A percentile compares a stretch with the other conserved stretches of the same genome.
These are phyloP conservation scores for Grosmannia penicillata DNA, from an alignment of 2,329 filamentous ascomycete genomes.

Conservation along the genomic window DNA sequence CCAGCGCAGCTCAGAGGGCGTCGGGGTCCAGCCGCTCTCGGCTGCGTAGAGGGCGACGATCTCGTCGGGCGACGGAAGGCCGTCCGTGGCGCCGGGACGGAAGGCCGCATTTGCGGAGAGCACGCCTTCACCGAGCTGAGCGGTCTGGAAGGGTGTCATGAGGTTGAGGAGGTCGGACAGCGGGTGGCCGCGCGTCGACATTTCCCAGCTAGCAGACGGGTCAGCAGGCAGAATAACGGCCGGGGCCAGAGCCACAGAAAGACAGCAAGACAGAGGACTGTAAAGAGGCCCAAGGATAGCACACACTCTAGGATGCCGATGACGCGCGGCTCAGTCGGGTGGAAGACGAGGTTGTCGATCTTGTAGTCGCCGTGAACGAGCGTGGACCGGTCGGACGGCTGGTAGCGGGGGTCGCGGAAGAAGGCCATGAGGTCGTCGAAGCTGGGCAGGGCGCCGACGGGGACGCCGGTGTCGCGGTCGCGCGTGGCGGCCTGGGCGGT, in stretches of 20 bases:
- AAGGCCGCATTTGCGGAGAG: conserved; percentile 33
- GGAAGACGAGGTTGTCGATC: conserved; percentile 81
- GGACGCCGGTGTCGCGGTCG: conserved; percentile 61
- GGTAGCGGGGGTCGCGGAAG: conserved; percentile 52
- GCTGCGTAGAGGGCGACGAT: conserved; percentile 23
- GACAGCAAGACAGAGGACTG: background rate
- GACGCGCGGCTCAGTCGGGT: conserved; percentile 73
- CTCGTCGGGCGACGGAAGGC: conserved; percentile 25
- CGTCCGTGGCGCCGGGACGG: conserved; percentile 45
- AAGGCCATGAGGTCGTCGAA: conserved; percentile 68
- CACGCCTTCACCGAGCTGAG: conserved; percentile 13
- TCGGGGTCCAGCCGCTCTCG: conserved; percentile 38
- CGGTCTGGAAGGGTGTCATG: conserved; percentile 33
- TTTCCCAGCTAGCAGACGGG: conserved; percentile 57
- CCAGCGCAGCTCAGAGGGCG: conserved; percentile 38
- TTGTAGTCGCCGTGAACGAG: conserved; percentile 96
- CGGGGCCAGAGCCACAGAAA: background rate
- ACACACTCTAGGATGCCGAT: conserved; percentile 79
- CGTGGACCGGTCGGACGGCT: conserved; percentile 63
- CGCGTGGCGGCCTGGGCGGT: conserved; percentile 58
- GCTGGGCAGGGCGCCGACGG: conserved; percentile 72
- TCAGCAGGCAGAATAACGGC: background rate
- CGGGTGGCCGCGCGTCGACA: conserved; percentile 95
- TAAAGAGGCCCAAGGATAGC: background rate
- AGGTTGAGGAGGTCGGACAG: conserved; percentile 83